Evolutionary conservation across 208 protist species (phyloP).

Genomic region (Wallacemonas sp.): DNA sequence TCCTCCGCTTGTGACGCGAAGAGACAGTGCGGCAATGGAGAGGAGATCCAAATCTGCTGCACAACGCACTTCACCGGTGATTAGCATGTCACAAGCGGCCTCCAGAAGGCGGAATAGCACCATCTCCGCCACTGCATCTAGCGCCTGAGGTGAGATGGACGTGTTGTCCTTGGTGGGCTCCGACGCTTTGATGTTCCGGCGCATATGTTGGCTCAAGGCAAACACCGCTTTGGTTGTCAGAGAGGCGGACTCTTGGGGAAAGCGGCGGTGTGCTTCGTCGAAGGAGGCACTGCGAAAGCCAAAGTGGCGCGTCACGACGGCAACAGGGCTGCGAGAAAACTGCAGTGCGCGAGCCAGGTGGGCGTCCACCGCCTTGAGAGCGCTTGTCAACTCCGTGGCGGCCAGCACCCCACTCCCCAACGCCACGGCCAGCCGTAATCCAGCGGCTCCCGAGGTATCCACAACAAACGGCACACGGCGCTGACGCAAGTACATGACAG

Average conservation of each 20-base stretch:
- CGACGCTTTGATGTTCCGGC: slow-evolving; percentile 9
- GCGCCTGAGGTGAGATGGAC: neutral
- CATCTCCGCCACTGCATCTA: neutral
- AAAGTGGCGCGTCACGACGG: slow-evolving; percentile 11
- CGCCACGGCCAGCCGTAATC: neutral
- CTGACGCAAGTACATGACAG: slow-evolving; percentile 3
- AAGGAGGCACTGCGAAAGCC: slow-evolving; percentile 8
- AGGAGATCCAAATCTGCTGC: slow-evolving; percentile 47
- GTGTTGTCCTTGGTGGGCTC: slow-evolving; percentile 15
- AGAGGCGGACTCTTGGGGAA: neutral
- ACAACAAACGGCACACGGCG: slow-evolving; percentile 12
- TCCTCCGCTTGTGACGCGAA: slow-evolving; percentile 53
- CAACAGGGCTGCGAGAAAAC: neutral
- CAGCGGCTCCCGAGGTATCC: neutral
- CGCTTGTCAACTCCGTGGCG: neutral
- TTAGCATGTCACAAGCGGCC: slow-evolving; percentile 42
- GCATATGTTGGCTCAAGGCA: slow-evolving; percentile 1
- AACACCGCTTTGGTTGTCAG: slow-evolving; percentile 1
- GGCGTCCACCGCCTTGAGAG: neutral
- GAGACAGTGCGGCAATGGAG: slow-evolving; percentile 49
- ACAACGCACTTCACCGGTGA: slow-evolving; percentile 25
- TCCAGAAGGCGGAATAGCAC: slow-evolving; percentile 41
- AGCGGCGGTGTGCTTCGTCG: slow-evolving; percentile 9
- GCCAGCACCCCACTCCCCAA: neutral
- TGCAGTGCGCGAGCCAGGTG: neutral